phyloP scores from a whole-genome alignment of 1,284 basidiomycete genomes.

The Pascua guehoae region DNA sequence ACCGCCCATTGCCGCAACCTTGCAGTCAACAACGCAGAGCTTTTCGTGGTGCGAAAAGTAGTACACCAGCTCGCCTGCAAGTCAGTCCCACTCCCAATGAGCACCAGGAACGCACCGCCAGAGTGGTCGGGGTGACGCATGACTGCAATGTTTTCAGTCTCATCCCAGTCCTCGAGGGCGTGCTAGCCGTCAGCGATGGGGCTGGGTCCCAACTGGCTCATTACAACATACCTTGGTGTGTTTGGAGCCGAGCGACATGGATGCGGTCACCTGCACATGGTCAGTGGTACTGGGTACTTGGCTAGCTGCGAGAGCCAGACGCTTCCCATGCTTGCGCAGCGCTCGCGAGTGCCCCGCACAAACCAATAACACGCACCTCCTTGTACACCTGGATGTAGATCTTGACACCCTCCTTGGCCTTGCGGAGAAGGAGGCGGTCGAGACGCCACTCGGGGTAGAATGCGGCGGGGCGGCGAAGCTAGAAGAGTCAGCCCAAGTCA shows the following conservation, averaged over 20 bases:
- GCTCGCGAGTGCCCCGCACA: not conserved
- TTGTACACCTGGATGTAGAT: constrained; percentile 87
- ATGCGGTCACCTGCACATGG: constrained; percentile 65
- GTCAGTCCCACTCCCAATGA: constrained; percentile 25
- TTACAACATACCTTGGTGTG: constrained; percentile 66
- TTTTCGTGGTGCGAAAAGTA: constrained; percentile 53
- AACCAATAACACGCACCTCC: constrained; percentile 55
- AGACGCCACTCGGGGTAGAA: constrained; percentile 78
- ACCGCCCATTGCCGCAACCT: constrained; percentile 97
- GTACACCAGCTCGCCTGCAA: constrained; percentile 38
- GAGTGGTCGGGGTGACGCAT: constrained; percentile 88
- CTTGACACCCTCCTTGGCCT: constrained; percentile 85
- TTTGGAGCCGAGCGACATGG: constrained; percentile 79
- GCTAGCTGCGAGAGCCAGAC: too few relatives aligned
- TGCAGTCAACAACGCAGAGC: constrained; percentile 93
- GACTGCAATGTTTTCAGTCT: constrained; percentile 65
- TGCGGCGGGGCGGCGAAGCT: constrained; percentile 79
- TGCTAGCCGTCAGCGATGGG: constrained; percentile 52
- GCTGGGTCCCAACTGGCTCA: not conserved
- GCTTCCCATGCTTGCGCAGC: too few relatives aligned
- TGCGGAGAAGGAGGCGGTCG: constrained; percentile 74
- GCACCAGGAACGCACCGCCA: constrained; percentile 61
- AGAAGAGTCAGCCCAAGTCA: constrained; percentile 6
- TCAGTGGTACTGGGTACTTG: not conserved
- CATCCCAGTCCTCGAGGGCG: constrained; percentile 73